Evolutionary conservation across 176 grass and related monocot species (phyloP), one percentile per base, ranked within the genome.

Genomic region (Phoenix roebelenii): DNA sequence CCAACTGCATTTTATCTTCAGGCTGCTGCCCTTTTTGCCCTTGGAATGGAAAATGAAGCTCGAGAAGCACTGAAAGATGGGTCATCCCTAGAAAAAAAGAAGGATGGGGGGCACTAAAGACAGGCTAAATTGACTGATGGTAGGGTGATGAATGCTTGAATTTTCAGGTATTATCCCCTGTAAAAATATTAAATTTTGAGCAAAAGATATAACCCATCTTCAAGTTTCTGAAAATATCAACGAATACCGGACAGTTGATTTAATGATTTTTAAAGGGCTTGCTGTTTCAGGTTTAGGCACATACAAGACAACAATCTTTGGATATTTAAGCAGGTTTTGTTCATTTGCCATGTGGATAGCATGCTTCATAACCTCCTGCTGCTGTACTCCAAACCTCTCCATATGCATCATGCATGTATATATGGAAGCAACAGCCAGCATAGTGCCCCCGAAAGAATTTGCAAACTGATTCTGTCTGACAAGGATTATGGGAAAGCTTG

Each of bases 1-100:
- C 54, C 93, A 4, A 97, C 87, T 44, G 93, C 87, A 72, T 88
- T 83, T 68, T 97, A 97, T 82, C 93, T 97, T 66, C 93, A 97
- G 58, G 84, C 87, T 16, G 83, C 87, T 26, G 84, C 87, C 0
- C 64, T 97, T 58, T 54, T 97, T 62, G 65, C 85, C 70, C 71
- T 81, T 72, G 81, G 76, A 29, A 92, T 85, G 87, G 93, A 92
- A 59, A 88, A 91, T 59, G 93, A 92, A 77, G 93, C 87, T 72
- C 75, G 74, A 59, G 93, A 92, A 83, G 70, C 84, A 39, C 76
- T 97, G 17, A 92, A 77, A 60, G 92, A 96, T 72, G 92, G 92
- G 54, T 90, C 64, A 69, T 81, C 60, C 25, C 68, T 77, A 25
- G 92, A 96, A 62, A 72, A 64, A 29, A 96, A 82, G 56, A 78